A percentile compares a stretch with the other conserved stretches of the same genome.
Conservation (phyloP, 2,329 filamentous ascomycete genomes). For the Nemania diffusa region DNA sequence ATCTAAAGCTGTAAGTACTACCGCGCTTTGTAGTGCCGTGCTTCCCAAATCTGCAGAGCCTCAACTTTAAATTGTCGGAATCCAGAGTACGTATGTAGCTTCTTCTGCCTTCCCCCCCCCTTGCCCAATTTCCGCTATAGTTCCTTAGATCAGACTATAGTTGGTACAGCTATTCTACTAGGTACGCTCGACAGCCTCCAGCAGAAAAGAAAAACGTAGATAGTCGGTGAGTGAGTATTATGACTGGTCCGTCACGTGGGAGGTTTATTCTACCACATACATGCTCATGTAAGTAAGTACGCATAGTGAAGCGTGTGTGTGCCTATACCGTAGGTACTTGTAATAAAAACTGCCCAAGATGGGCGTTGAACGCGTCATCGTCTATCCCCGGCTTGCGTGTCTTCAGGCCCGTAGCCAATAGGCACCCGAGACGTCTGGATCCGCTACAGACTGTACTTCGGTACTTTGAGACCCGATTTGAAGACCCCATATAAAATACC, state of each 20-base stretch:
- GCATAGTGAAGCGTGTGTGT: neutral
- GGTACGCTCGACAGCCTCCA: neutral
- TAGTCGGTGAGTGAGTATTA: neutral
- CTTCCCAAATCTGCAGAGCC: constrained; percentile 28
- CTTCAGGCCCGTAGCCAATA: constrained; percentile 1
- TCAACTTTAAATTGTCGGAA: constrained; percentile 21
- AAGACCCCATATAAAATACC: neutral
- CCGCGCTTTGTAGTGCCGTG: constrained; percentile 7
- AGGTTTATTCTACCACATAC: neutral
- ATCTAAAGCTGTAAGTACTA: constrained; percentile 16
- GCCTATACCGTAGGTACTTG: neutral
- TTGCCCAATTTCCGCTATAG: neutral
- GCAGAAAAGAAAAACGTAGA: neutral
- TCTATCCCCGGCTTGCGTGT: constrained; percentile 5
- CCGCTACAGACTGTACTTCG: neutral
- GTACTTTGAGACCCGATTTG: neutral
- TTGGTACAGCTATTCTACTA: neutral
- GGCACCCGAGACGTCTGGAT: neutral
- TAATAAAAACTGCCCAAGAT: neutral
- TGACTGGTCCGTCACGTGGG: constrained; percentile 23
- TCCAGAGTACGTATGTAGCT: neutral
- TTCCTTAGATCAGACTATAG: neutral
- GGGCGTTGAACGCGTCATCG: constrained; percentile 10
- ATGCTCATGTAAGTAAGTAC: too few relatives aligned
- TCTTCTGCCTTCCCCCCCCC: neutral